Conservation (phyloP, 345 rosid species). For the Rubroshorea leprosula region DNA sequence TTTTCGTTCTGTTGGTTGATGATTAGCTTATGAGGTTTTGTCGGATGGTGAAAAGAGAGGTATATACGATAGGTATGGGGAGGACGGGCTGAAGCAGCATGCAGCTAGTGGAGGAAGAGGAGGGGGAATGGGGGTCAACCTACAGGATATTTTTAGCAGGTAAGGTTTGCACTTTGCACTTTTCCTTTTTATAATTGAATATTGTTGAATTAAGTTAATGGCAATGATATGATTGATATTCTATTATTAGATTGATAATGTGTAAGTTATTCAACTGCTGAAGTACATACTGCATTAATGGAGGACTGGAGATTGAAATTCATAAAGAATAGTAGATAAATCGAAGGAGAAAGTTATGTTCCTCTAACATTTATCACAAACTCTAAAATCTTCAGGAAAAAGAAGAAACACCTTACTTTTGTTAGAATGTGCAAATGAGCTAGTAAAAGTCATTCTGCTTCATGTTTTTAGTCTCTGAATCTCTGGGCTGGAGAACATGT, state of each 20-base stretch:
- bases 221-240: not conserved
- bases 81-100: conserved; percentile 93
- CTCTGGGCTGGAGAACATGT: not conserved
- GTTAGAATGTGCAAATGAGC: not conserved
- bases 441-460: not conserved
- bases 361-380: too few species aligned
- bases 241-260: not conserved
- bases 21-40: conserved; percentile 88
- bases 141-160: conserved; percentile 58
- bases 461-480: not conserved
- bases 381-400: too few species aligned
- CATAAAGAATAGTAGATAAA: not conserved
- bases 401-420: too few species aligned
- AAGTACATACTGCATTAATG: not conserved
- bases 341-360: not conserved
- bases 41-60: conserved; percentile 85
- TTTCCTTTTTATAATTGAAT: not conserved
- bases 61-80: conserved; percentile 85
- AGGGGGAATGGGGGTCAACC: conserved; percentile 62
- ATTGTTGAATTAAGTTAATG: not conserved
- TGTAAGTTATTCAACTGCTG: not conserved
- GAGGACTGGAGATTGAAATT: not conserved
- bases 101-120: conserved; percentile 84
- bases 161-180: conserved; percentile 24
- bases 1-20: conserved; percentile 10